A percentile compares a stretch with the other conserved stretches of the same genome.
Conservation (phyloP, 1,284 basidiomycete species). For the Ganoderma resinaceum region DNA sequence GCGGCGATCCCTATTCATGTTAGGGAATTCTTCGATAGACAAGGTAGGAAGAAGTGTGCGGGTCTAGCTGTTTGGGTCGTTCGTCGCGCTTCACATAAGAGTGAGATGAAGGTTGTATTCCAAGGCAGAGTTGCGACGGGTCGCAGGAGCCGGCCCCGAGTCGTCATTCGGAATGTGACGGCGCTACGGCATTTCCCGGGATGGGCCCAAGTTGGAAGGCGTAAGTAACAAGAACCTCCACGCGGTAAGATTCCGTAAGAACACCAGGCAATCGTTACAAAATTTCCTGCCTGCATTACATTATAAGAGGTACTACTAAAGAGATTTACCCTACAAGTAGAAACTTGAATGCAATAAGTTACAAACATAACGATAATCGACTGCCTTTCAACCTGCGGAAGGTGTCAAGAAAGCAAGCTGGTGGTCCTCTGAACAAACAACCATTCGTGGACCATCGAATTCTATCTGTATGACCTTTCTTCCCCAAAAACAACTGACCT, state of each 20-base stretch:
- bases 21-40: neutral
- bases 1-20: slow-evolving; percentile 37
- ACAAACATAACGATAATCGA: neutral
- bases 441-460: slow-evolving; percentile 40
- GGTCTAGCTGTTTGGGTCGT: neutral
- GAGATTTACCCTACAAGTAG: neutral
- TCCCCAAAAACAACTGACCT: slow-evolving; percentile 44
- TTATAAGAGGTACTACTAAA: too few relatives aligned
- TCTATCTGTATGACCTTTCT: slow-evolving; percentile 48
- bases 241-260: neutral
- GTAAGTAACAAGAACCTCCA: neutral
- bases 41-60: neutral
- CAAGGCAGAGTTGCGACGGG: neutral
- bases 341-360: neutral
- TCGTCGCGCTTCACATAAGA: neutral
- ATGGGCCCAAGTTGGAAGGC: neutral
- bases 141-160: neutral
- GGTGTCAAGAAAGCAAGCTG: slow-evolving; percentile 31
- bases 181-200: slow-evolving; percentile 7
- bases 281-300: too few relatives aligned
- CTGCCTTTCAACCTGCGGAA: neutral
- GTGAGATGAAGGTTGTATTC: neutral
- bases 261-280: neutral
- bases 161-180: neutral
- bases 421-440: slow-evolving; percentile 47